Conservation (phyloP, 257 asterid species). For the Lithospermum erythrorhizon region DNA sequence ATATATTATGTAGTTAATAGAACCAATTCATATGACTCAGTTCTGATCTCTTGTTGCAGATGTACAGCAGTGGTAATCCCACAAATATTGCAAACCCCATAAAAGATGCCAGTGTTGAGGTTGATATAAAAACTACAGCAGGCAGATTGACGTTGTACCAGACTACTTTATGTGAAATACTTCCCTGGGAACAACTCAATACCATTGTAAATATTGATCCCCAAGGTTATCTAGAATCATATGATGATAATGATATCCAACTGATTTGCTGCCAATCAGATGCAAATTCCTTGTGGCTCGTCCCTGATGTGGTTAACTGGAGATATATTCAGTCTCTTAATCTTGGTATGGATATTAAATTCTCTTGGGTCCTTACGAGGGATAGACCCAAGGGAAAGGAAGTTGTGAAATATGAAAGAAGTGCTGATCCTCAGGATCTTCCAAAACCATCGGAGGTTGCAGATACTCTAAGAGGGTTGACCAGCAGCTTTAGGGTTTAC, state of each 20-base stretch:
- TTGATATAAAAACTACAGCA: slow-evolving; percentile 64
- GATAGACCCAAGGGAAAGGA: slow-evolving; percentile 98
- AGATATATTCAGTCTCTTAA: slow-evolving; percentile 64
- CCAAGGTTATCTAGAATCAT: slow-evolving; percentile 44
- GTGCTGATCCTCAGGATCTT: slow-evolving; percentile 43
- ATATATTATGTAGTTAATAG: too few relatives aligned
- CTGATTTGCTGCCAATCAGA: slow-evolving; percentile 91
- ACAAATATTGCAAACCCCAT: slow-evolving; percentile 94
- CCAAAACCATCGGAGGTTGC: slow-evolving; percentile 66
- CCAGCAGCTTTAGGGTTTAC: slow-evolving; percentile 53
- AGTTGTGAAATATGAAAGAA: slow-evolving; percentile 69
- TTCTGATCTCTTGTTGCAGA: slow-evolving; percentile 37
- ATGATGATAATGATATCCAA: slow-evolving; percentile 70
- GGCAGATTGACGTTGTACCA: slow-evolving; percentile 81
- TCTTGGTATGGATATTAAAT: slow-evolving; percentile 45
- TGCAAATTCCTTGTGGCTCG: slow-evolving; percentile 78
- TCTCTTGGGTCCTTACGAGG: slow-evolving; percentile 86
- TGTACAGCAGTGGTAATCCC: slow-evolving; percentile 99
- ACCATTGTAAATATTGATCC: slow-evolving; percentile 55
- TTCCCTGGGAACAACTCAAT: slow-evolving; percentile 47
- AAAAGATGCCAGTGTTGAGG: slow-evolving; percentile 82
- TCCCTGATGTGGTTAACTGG: slow-evolving; percentile 70
- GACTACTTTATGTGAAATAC: slow-evolving; percentile 80
- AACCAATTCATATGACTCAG: neutral
- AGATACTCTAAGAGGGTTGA: slow-evolving; percentile 68